Conservation (phyloP, 352 stramenopile genomes). For the Phytophthora citricola region DNA sequence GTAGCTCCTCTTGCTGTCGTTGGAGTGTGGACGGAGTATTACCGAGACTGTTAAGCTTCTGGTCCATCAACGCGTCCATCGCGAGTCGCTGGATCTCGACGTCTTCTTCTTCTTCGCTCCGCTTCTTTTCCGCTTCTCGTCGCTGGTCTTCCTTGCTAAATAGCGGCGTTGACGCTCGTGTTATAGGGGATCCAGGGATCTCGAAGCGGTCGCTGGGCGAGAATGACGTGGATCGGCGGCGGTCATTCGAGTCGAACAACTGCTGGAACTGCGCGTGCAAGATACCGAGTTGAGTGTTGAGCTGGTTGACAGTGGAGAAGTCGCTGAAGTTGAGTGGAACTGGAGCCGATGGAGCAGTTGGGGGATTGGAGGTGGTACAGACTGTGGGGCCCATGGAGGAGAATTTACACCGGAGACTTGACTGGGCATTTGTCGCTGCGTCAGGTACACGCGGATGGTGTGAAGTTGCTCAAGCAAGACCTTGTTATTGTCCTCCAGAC, state of each 20-base stretch:
- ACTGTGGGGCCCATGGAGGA: constrained; percentile 12
- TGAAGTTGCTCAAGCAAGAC: constrained; percentile 63
- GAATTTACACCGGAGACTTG: constrained; percentile 10
- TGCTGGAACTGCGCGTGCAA: constrained; percentile 69
- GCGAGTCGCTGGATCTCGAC: constrained; percentile 35
- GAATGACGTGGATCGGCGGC: constrained; percentile 20
- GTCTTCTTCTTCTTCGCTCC: constrained; percentile 24
- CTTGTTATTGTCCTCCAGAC: constrained; percentile 70
- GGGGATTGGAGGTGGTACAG: background rate
- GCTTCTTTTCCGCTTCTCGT: constrained; percentile 7
- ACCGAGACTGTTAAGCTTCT: constrained; percentile 22
- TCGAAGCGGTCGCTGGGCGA: constrained; percentile 52
- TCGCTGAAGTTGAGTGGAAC: constrained; percentile 36
- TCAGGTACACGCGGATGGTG: constrained; percentile 65
- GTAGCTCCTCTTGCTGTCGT: constrained; percentile 47
- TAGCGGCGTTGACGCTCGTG: constrained; percentile 6
- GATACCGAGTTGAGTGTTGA: constrained; percentile 56
- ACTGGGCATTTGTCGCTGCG: constrained; percentile 46
- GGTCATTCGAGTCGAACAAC: constrained; percentile 55
- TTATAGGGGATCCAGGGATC: constrained; percentile 37
- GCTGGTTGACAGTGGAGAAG: constrained; percentile 46
- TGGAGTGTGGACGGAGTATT: constrained; percentile 8
- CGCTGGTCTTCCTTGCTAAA: constrained; percentile 19
- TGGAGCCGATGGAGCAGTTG: background rate
- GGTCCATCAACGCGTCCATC: constrained; percentile 42